Percentiles rank a stretch among this genome's conserved stretches.
These are phyloP conservation scores for Dichotomopilus funicola DNA, from an alignment of 2,329 filamentous ascomycete species.

Conservation along the genomic window DNA sequence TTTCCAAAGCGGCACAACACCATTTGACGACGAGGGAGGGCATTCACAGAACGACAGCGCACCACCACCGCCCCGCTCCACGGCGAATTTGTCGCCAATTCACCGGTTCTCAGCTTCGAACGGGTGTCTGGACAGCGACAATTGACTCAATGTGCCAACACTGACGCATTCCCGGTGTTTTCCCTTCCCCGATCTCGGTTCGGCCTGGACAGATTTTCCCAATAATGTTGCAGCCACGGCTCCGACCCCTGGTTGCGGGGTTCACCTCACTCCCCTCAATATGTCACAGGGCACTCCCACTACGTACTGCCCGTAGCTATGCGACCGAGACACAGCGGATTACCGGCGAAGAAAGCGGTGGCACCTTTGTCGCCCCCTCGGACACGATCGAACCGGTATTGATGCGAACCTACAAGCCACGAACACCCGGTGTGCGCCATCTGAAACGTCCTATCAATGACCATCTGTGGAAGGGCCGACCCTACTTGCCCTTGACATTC, in stretches of 20 bases:
- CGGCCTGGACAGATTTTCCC: neutral
- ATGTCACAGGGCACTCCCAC: conserved; percentile 17
- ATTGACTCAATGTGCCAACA: conserved; percentile 8
- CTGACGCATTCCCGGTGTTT: conserved; percentile 4
- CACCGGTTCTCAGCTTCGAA: neutral
- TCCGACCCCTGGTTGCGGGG: conserved; percentile 41
- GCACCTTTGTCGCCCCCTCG: conserved; percentile 10
- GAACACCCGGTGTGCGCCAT: conserved; percentile 88
- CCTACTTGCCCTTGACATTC: conserved; percentile 75
- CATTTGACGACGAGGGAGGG: neutral
- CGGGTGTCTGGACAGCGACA: neutral
- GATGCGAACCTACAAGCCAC: conserved; percentile 84
- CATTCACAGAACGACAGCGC: conserved; percentile 2
- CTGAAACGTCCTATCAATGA: conserved; percentile 89
- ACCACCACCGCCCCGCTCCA: neutral
- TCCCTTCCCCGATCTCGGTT: neutral
- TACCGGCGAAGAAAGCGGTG: neutral
- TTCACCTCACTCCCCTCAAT: conserved; percentile 21
- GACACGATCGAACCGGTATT: conserved; percentile 36
- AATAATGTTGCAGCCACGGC: conserved; percentile 60
- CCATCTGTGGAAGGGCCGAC: conserved; percentile 91
- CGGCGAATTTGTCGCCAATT: conserved; percentile 9
- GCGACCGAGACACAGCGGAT: conserved; percentile 18
- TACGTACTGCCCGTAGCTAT: conserved; percentile 22
- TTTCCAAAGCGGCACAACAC: conserved; percentile 14